Conservation (phyloP, 306 rosid genomes). For the Delonix regia region DNA sequence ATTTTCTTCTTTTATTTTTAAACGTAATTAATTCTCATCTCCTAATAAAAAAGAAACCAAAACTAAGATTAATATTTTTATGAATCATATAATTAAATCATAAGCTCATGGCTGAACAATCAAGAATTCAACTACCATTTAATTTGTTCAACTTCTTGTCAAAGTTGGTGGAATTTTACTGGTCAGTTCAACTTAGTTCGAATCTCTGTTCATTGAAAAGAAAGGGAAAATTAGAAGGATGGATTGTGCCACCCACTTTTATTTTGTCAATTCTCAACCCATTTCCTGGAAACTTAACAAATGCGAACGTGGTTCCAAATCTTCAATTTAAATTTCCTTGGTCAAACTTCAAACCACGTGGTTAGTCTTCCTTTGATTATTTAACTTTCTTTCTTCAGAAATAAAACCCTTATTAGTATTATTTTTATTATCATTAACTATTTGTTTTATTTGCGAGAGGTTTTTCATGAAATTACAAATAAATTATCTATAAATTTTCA, state of each 20-base stretch:
- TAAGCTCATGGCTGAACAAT: not conserved
- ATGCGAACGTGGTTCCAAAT: not conserved
- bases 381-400: not conserved
- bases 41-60: no score
- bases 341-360: constrained; percentile 46
- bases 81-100: no score
- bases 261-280: constrained; percentile 21
- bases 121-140: not conserved
- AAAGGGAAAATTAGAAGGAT: not conserved
- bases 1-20: no score
- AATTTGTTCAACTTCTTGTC: constrained; percentile 3
- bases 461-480: no score
- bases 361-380: not conserved
- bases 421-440: no score
- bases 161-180: constrained; percentile 35
- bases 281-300: constrained; percentile 6
- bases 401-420: not conserved
- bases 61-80: no score
- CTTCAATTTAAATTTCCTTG: not conserved
- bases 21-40: no score
- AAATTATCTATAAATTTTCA: no score
- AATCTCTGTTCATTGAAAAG: constrained; percentile 9
- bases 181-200: constrained; percentile 29
- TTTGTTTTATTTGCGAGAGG: no score
- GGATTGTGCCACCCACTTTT: constrained; percentile 22